phyloP scores from a whole-genome alignment of 257 asterid genomes.

The Asclepias syriaca region DNA sequence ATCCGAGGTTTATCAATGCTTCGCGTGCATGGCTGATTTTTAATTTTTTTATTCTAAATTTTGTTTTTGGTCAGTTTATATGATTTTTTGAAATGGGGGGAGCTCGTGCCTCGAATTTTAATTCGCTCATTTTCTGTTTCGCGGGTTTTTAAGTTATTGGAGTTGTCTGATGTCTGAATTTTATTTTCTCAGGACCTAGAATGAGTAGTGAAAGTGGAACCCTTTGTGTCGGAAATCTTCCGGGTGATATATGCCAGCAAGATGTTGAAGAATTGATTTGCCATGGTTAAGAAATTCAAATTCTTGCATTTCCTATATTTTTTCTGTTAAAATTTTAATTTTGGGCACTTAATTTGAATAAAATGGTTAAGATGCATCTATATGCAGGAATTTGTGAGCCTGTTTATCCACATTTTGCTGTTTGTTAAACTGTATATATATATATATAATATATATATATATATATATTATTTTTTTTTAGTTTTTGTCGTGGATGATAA shows the following conservation, averaged over 20 bases:
- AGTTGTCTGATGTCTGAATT: background rate
- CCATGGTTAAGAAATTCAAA: slow-evolving; percentile 37
- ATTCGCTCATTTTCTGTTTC: background rate
- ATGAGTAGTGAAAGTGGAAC: slow-evolving; percentile 99
- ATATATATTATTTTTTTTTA: too few relatives aligned
- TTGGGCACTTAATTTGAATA: background rate
- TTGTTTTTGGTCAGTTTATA: background rate
- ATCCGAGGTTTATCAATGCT: background rate
- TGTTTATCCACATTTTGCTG: background rate
- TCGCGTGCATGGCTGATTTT: background rate
- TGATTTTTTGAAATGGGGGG: background rate
- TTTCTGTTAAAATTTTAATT: background rate
- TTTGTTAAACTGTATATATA: background rate
- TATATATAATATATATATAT: too few relatives aligned
- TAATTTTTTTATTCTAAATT: background rate
- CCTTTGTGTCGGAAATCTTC: slow-evolving; percentile 93
- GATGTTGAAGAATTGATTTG: slow-evolving; percentile 90
- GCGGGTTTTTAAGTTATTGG: background rate
- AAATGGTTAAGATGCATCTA: background rate
- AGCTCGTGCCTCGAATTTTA: background rate
- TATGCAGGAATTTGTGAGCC: background rate
- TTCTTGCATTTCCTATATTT: background rate
- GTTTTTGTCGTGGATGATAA: background rate
- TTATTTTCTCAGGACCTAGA: slow-evolving; percentile 21
- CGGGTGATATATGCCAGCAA: slow-evolving; percentile 92